Percentiles rank a stretch among this genome's conserved stretches.
These are phyloP conservation scores for Suillus weaverae DNA, from an alignment of 768 basidiomycete species.

Conservation along the genomic window DNA sequence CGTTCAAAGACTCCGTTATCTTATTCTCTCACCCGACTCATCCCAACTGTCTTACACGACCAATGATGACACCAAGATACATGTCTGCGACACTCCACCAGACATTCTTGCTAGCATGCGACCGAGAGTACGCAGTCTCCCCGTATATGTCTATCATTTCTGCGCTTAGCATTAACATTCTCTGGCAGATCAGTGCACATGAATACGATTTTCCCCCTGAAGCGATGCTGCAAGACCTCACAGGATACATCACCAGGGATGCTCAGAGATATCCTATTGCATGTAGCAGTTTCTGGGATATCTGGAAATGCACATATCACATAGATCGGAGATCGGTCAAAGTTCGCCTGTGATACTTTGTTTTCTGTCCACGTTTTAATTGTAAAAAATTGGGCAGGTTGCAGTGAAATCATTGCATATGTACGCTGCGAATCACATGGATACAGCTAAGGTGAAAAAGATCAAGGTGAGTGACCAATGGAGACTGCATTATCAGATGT, in stretches of 20 bases:
- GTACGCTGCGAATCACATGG: neutral
- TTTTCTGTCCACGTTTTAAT: too few relatives aligned
- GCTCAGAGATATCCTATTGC: neutral
- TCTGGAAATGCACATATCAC: constrained; percentile 3
- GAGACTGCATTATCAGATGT: too few relatives aligned
- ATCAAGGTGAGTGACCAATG: constrained; percentile 1
- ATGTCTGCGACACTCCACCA: too few relatives aligned
- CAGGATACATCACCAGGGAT: constrained; percentile 1
- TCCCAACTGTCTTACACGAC: neutral
- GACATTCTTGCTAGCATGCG: neutral
- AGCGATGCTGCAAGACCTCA: neutral
- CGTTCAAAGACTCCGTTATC: neutral
- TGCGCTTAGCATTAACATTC: too few relatives aligned
- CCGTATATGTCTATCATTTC: neutral
- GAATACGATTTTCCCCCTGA: neutral
- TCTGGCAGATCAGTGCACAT: too few relatives aligned
- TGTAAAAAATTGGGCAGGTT: neutral
- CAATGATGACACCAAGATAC: too few relatives aligned
- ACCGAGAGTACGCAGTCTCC: too few relatives aligned
- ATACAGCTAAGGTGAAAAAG: neutral
- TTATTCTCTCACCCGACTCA: neutral
- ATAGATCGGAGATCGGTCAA: neutral
- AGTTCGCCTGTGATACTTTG: neutral
- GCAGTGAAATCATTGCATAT: neutral
- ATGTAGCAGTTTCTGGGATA: neutral